A percentile compares a stretch with the other conserved stretches of the same genome.
Evolutionary conservation across 2,329 filamentous ascomycete genomes (phyloP).

Genomic region (Grosmannia serpens): DNA sequence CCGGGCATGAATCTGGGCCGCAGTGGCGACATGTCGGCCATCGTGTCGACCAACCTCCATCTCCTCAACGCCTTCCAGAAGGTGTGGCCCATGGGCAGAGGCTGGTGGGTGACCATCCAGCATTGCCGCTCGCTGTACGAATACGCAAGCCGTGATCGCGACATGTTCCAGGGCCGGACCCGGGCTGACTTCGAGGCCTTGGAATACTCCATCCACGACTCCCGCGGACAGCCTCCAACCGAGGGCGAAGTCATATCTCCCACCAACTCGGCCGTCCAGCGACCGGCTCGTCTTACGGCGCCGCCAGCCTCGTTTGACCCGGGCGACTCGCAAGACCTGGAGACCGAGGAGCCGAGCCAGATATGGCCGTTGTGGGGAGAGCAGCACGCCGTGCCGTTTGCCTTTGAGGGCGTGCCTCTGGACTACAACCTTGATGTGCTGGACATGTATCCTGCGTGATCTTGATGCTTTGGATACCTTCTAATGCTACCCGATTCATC

Average conservation of each 20-base stretch:
- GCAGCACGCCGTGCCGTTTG: constrained; percentile 5
- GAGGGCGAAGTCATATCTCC: background rate
- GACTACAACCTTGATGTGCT: constrained; percentile 6
- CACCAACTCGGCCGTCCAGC: background rate
- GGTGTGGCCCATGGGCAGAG: constrained; percentile 6
- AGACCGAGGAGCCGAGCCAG: background rate
- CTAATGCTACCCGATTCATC: background rate
- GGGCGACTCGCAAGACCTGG: background rate
- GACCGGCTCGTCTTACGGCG: background rate
- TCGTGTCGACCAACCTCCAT: background rate
- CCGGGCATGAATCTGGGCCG: constrained; percentile 28
- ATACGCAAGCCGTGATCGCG: background rate
- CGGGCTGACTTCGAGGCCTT: constrained; percentile 7
- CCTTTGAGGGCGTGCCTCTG: constrained; percentile 2
- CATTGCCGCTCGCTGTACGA: constrained; percentile 3
- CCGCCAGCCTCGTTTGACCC: background rate
- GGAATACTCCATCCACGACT: constrained; percentile 10
- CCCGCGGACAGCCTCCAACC: background rate
- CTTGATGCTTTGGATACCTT: background rate
- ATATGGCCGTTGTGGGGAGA: constrained; percentile 7
- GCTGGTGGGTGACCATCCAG: constrained; percentile 10
- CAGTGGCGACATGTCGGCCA: constrained; percentile 10
- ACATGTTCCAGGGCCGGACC: constrained; percentile 3
- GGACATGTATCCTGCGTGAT: background rate
- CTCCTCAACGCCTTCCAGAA: constrained; percentile 4